Percentiles rank a stretch among this genome's conserved stretches.
Conservation (phyloP, 2,329 filamentous ascomycete genomes). For the Phoma sp. region DNA sequence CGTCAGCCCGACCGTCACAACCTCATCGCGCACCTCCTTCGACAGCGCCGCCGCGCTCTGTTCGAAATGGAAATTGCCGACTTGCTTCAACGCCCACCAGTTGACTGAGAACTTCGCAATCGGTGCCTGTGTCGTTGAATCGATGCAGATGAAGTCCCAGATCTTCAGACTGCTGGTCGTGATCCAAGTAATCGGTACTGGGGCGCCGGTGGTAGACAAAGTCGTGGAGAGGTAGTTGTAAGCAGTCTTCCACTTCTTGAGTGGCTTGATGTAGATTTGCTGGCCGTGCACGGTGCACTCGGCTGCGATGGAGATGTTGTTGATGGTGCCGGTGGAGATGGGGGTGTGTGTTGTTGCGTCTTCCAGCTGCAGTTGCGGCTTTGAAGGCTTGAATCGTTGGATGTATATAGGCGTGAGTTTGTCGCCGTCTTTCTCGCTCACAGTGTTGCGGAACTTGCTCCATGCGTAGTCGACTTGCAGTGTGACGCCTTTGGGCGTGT, state of each 20-base stretch:
- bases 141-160: slow-evolving; percentile 30
- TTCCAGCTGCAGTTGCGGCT: slow-evolving; percentile 26
- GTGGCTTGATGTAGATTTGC: slow-evolving; percentile 22
- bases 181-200: slow-evolving; percentile 23
- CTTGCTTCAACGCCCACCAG: slow-evolving; percentile 25
- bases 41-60: slow-evolving; percentile 11
- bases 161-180: slow-evolving; percentile 21
- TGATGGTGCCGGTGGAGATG: slow-evolving; percentile 24
- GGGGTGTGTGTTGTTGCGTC: slow-evolving; percentile 1
- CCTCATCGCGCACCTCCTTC: slow-evolving; percentile 23
- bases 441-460: slow-evolving; percentile 27
- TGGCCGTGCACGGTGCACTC: slow-evolving; percentile 22
- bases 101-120: slow-evolving; percentile 29
- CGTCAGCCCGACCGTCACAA: slow-evolving; percentile 25
- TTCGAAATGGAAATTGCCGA: slow-evolving; percentile 29
- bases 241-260: slow-evolving; percentile 26
- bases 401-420: slow-evolving; percentile 22
- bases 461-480: slow-evolving; percentile 29
- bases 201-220: slow-evolving; percentile 5
- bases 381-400: slow-evolving; percentile 26
- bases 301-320: slow-evolving; percentile 23
- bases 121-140: slow-evolving; percentile 20
- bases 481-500: slow-evolving; percentile 11
- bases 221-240: slow-evolving; percentile 30
- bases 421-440: slow-evolving; percentile 19